Percentiles rank a stretch among this genome's conserved stretches.
Conservation (phyloP, 345 rosid genomes). For the Populus pruinosa region DNA sequence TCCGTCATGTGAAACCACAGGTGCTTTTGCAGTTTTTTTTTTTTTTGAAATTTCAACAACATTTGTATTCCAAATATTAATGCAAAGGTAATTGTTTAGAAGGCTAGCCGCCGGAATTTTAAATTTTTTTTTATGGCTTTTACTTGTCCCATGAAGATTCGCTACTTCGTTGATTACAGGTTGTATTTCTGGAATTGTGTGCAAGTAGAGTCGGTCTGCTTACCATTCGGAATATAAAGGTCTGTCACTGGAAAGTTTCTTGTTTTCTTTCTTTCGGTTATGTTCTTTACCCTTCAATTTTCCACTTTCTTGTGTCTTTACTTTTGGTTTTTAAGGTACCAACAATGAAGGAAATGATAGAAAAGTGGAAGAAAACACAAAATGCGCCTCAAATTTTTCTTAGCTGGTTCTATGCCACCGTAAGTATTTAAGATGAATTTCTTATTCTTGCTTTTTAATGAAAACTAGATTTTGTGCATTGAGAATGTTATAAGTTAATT, state of each 20-base stretch:
- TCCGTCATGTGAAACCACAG: conserved; percentile 82
- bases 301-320: conserved; percentile 10
- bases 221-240: conserved; percentile 75
- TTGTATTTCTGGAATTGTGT: conserved; percentile 88
- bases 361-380: conserved; percentile 85
- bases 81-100: conserved; percentile 19
- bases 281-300: background rate
- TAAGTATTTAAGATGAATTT: background rate
- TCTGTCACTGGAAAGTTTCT: conserved; percentile 17
- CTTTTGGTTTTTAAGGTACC: conserved; percentile 60
- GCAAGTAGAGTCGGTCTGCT: conserved; percentile 75
- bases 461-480: background rate
- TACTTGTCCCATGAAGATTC: background rate
- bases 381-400: conserved; percentile 80
- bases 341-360: conserved; percentile 80
- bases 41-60: conserved; percentile 17
- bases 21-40: conserved; percentile 33
- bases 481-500: background rate
- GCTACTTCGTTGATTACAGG: conserved; percentile 39
- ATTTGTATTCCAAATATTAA: conserved; percentile 11
- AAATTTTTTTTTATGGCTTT: background rate
- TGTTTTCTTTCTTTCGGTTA: background rate
- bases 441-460: background rate
- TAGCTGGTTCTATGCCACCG: conserved; percentile 97
- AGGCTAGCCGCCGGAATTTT: conserved; percentile 20